Base-by-base conservation (phyloP, 495 filamentous ascomycete species). In the Xylaria palmicola region DNA sequence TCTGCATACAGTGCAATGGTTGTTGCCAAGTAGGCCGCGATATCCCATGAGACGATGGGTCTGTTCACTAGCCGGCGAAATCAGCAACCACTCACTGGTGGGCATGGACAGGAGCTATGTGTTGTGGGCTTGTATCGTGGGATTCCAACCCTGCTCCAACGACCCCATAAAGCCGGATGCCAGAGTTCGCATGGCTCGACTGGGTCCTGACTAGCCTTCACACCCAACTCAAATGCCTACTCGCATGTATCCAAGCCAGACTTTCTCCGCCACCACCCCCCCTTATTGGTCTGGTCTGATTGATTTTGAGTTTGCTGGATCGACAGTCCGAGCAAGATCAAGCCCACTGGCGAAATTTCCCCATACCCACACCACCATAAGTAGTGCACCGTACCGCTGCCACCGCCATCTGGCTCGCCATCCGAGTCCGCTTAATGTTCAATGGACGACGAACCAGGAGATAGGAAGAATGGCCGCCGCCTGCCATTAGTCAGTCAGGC, bases 141-240 rank as follows among this genome's bases (percentile, higher is more conserved):
- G 27, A 2, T 36, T 37, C 20, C 30, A 59, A 22, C 30, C 22
- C 43, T 52, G 19, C 27, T 44, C 24, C 44, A 19, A 60, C 37
- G 29, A 39, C 47, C 41, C 57, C 57, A 34, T 29, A 17, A 9
- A 51, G 48, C 48, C 32, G 26, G 8, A 32, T 12, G 32, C n/a
- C 57, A 40, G 40, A 27, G 57, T 60, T 60, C 57, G 57, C 57
- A 60, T 56, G 34, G 53, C 53, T 48, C 32, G 32, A 13, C 32
- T 15, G 5, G 24, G 9, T 36, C 51, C 26, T 24, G 10, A 40
- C 44, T 50, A 17, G 13, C 12, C 27, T 24, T 24, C 26, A 40
- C 41, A 45, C 45, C 51, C 7, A 1, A 4, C 13, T 39, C 37
- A n/a, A n/a, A 56, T 39, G 39, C 34, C 34, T 22, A 29, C 36